Conservation (phyloP, 257 asterid species). For the Catharanthus roseus region DNA sequence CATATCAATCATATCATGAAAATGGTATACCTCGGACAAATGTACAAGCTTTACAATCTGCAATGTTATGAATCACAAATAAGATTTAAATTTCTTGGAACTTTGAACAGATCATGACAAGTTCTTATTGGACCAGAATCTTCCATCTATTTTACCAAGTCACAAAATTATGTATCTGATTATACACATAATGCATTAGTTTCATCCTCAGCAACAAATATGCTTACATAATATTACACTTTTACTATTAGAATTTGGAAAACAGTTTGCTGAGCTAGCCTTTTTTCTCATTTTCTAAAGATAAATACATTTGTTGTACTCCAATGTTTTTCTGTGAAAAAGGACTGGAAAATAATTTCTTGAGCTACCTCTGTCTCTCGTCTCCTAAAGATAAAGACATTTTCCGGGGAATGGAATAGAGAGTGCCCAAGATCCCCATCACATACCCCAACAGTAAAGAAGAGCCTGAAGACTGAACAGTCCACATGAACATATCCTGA, state of each 20-base stretch:
- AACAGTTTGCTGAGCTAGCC: neutral
- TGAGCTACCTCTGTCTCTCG: neutral
- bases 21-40: constrained; percentile 64
- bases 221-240: neutral
- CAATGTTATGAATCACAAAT: constrained; percentile 15
- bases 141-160: neutral
- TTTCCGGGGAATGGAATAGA: neutral
- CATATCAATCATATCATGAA: constrained; percentile 93
- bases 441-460: neutral
- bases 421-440: neutral
- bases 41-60: constrained; percentile 73
- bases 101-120: neutral
- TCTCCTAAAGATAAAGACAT: neutral
- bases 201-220: neutral
- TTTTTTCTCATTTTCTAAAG: neutral
- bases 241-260: neutral
- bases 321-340: neutral
- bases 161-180: neutral
- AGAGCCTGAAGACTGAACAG: neutral
- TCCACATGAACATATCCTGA: neutral
- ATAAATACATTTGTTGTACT: neutral
- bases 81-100: neutral
- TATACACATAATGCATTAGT: neutral
- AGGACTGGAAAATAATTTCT: neutral
- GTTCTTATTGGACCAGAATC: neutral